phyloP scores from a whole-genome alignment of 352 stramenopile genomes.

The Phytophthora litchii region DNA sequence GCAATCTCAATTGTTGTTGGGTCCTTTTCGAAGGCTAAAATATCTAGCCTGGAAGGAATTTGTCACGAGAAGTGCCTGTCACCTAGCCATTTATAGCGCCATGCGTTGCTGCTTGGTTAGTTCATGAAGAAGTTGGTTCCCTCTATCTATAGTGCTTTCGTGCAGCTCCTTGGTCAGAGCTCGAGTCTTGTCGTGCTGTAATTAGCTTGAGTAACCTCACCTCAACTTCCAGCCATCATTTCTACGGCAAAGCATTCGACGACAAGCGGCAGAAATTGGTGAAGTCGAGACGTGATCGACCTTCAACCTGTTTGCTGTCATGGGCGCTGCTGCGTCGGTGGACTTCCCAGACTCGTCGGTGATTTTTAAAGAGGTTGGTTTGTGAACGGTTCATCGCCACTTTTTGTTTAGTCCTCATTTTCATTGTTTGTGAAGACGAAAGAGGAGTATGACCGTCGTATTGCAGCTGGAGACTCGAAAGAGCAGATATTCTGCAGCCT shows the following conservation, averaged over 20 bases:
- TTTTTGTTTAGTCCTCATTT: not conserved
- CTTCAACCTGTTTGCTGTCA: slow-evolving; percentile 2
- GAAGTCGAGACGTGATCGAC: not conserved
- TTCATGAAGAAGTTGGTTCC: not conserved
- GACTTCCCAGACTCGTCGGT: slow-evolving; percentile 14
- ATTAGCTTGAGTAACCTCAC: slow-evolving; percentile 18
- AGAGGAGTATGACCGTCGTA: slow-evolving; percentile 45
- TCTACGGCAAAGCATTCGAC: slow-evolving; percentile 15
- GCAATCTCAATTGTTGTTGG: too few species aligned
- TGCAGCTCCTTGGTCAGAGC: not conserved
- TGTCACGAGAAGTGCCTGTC: not conserved
- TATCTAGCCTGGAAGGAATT: too few species aligned
- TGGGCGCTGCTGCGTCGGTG: slow-evolving; percentile 34
- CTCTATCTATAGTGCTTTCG: slow-evolving; percentile 26
- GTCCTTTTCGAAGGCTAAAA: too few species aligned
- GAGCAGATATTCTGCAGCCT: slow-evolving; percentile 51
- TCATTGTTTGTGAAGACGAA: slow-evolving; percentile 23
- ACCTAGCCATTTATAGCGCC: slow-evolving; percentile 12
- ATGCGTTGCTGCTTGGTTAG: too few species aligned
- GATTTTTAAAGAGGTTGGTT: slow-evolving; percentile 30
- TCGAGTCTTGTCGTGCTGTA: slow-evolving; percentile 19
- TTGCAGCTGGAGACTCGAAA: slow-evolving; percentile 42
- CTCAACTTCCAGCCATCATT: slow-evolving; percentile 9
- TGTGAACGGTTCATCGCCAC: too few species aligned
- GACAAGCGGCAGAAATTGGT: slow-evolving; percentile 1